Evolutionary conservation across 441 rosid species (phyloP), one percentile per base, ranked within the genome.

Genomic region (Jatropha podagrica): DNA sequence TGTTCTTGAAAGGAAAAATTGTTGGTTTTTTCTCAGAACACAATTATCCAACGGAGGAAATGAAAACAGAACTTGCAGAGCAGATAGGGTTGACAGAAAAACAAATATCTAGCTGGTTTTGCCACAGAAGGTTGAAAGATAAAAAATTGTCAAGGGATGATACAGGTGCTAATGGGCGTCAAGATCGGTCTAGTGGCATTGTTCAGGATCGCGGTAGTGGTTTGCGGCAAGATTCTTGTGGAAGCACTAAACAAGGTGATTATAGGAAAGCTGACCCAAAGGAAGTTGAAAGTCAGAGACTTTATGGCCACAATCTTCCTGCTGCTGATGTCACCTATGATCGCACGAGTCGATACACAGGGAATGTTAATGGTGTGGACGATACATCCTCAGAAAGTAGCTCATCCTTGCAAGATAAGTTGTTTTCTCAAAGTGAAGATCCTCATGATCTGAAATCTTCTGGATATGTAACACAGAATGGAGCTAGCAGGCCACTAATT

Each of bases 31-130:
- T 65, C 18, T 32, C 88, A 94, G 95, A 91, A 77, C 88, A 92
- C 74, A 94, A 85, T 82, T 92, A 91, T 85, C 97, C 95, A 27
- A 76, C 85, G 0, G 97, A 94, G 72, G 98, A 92, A 83, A 86
- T 90, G 94, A 94, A 92, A 82, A 78, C 75, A 15, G 83, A 85
- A 80, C 76, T 94, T 72, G 90, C 97, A 15, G 90, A 81, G 82
- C 81, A 85, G 81, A 68, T 91, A 65, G 93, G 89, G 13, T 83
- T 94, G 86, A 95, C 98, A 2, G 93, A 95, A 83, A 95, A 90
- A 82, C 98, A 95, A 90, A 86, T 95, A 78, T 89, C 97, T 27
- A 89, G 97, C 67, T 95, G 99, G 99, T 95, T 95, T 85, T 95
- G 98, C 84, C 97, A 93, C 84, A 86, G 97, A 87, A 91, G 98